These are phyloP conservation scores for Annulohypoxylon nitens DNA, from an alignment of 495 filamentous ascomycete species.

Conservation along the genomic window DNA sequence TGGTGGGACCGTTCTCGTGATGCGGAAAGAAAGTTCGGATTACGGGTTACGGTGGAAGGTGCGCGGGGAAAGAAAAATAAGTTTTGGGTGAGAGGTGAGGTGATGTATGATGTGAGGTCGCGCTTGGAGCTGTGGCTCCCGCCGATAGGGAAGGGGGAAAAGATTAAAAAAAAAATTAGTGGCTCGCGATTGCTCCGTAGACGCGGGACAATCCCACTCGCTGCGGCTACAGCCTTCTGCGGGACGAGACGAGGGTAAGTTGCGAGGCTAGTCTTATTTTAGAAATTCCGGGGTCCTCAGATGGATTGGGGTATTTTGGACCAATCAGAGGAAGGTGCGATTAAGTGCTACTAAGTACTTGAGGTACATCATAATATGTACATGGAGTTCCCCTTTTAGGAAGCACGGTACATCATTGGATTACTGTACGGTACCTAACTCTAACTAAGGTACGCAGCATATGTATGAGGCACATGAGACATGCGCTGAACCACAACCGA, in stretches of 20 bases:
- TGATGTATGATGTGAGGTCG: conserved; percentile 39
- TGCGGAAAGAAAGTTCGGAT: conserved; percentile 6
- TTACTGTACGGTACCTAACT: conserved; percentile 1
- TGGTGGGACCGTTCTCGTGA: background rate
- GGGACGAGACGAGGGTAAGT: conserved; percentile 37
- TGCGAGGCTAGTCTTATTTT: conserved; percentile 30
- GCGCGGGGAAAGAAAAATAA: background rate
- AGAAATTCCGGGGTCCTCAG: conserved; percentile 40
- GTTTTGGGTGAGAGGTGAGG: background rate
- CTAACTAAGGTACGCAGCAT: background rate
- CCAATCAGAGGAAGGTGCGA: conserved; percentile 22
- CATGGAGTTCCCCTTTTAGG: conserved; percentile 13
- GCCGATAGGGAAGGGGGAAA: conserved; percentile 8
- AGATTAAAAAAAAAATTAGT: conserved; percentile 34
- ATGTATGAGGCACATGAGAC: conserved; percentile 12
- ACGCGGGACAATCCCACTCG: conserved; percentile 44
- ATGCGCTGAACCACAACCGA: conserved; percentile 7
- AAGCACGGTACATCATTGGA: conserved; percentile 4
- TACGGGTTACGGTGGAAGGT: conserved; percentile 3
- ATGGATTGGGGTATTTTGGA: conserved; percentile 15
- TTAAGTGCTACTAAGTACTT: background rate
- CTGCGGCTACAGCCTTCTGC: conserved; percentile 36
- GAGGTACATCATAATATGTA: conserved; percentile 20
- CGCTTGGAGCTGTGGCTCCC: conserved; percentile 14
- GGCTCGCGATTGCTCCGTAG: conserved; percentile 36